phyloP scores from a whole-genome alignment of 2,329 filamentous ascomycete species.

The Ustilaginoidea virens region DNA sequence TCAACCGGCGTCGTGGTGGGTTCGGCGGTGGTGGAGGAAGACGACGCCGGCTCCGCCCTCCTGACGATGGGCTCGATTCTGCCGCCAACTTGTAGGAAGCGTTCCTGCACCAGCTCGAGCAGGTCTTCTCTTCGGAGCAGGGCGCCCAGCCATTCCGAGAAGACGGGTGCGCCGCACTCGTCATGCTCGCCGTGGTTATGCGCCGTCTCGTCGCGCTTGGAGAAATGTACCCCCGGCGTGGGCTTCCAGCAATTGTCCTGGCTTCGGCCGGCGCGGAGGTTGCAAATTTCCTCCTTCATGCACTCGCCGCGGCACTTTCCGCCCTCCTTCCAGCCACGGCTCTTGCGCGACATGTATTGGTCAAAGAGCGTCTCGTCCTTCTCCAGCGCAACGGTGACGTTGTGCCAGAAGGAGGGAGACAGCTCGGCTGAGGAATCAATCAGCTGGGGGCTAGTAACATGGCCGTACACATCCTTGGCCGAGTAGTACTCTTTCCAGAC shows the following conservation, averaged over 20 bases:
- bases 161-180: slow-evolving; percentile 13
- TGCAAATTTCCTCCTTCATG: slow-evolving; percentile 29
- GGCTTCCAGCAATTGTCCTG: slow-evolving; percentile 33
- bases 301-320: slow-evolving; percentile 24
- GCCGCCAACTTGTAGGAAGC: slow-evolving; percentile 3
- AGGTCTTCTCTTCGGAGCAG: slow-evolving; percentile 10
- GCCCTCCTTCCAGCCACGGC: slow-evolving; percentile 25
- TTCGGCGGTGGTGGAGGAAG: neutral
- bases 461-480: slow-evolving; percentile 35
- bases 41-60: neutral
- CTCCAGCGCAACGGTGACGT: slow-evolving; percentile 33
- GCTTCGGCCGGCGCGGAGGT: slow-evolving; percentile 30
- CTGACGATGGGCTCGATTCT: neutral
- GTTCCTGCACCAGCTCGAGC: slow-evolving; percentile 10
- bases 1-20: neutral
- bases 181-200: slow-evolving; percentile 8
- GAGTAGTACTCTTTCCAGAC: slow-evolving; percentile 39
- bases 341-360: slow-evolving; percentile 28
- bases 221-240: slow-evolving; percentile 14
- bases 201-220: slow-evolving; percentile 11
- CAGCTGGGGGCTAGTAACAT: slow-evolving; percentile 23
- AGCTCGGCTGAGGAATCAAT: slow-evolving; percentile 24
- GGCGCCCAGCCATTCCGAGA: slow-evolving; percentile 10
- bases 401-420: slow-evolving; percentile 41
- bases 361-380: slow-evolving; percentile 25